Conservation (phyloP, 805 yeast genomes). For the Pichia heedii region DNA sequence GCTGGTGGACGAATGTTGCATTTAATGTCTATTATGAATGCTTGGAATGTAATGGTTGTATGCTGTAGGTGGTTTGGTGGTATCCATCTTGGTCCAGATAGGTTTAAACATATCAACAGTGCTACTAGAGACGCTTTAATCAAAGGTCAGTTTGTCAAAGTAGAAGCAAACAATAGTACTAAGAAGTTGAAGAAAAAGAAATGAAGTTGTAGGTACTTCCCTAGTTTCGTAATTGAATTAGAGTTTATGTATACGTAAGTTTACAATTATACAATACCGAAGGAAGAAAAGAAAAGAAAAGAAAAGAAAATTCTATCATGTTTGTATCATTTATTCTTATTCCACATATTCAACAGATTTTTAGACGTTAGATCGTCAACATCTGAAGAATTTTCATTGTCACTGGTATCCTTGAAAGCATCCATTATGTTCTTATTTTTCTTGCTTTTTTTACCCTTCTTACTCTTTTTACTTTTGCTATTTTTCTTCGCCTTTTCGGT, state of each 20-base stretch:
- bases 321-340: not conserved
- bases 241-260: not conserved
- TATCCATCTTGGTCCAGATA: constrained; percentile 79
- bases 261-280: not conserved
- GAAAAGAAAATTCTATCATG: not conserved
- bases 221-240: not conserved
- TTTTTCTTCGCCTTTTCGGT: not conserved
- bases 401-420: constrained; percentile 1
- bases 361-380: constrained; percentile 6
- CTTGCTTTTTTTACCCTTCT: constrained; percentile 2
- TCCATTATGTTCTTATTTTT: constrained; percentile 4
- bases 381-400: constrained; percentile 1
- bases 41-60: constrained; percentile 75
- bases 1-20: constrained; percentile 87
- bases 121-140: constrained; percentile 79
- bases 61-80: constrained; percentile 96
- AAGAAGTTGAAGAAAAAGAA: constrained; percentile 25
- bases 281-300: not conserved
- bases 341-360: constrained; percentile 11
- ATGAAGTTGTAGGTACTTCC: not conserved
- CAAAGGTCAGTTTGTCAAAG: constrained; percentile 44
- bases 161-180: constrained; percentile 23
- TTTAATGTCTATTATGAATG: constrained; percentile 64
- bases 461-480: not conserved
- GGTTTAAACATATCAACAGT: constrained; percentile 88